Evolutionary conservation across 2,329 filamentous ascomycete genomes (phyloP), one percentile per base, ranked within the genome.

Genomic region (Paecilomyces dactylethromorphus): DNA sequence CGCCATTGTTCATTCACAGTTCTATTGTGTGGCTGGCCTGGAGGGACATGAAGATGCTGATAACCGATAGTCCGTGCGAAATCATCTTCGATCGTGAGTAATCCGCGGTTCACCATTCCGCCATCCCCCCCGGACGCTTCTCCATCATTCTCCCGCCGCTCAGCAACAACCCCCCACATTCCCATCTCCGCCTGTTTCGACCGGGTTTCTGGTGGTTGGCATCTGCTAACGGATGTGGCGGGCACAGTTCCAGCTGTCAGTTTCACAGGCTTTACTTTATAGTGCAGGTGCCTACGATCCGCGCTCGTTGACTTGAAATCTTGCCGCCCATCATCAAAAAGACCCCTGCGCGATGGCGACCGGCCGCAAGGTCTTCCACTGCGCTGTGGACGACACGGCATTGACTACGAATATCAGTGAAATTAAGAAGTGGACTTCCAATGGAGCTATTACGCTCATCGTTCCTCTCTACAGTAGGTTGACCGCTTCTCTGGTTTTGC

Each of bases 341-440:
- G 45, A 66, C n/a, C 64, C 64, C 6, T 56, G 13, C 21, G 63
- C 59, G 65, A 77, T 77, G 75, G 72, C 75, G 63, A 66, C 73
- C 59, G 74, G 68, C 65, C 74, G 74, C 64, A 80, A 78, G 66
- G 72, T 77, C 63, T 78, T 81, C 63, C 76, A 80, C 68, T 82
- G 80, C 71, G 78, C 81, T 61, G 78, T 81, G 62, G 80, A 82
- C 66, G 80, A 81, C 64, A 81, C 79, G 55, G 79, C 78, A 54
- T 68, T 82, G 58, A 79, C 78, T 53, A 78, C 79, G 56, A 81
- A 79, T 60, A 79, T 82, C 62, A 78, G 77, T 58, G 79, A 81
- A 66, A 78, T 82, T 60, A 82, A 82, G 68, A 75, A 74, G 68
- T 82, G 79, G 78, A 78, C 79, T 55, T 73, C 76, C 26, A 76